phyloP scores from a whole-genome alignment of 2,329 filamentous ascomycete genomes.

The Rutstroemia sp. region DNA sequence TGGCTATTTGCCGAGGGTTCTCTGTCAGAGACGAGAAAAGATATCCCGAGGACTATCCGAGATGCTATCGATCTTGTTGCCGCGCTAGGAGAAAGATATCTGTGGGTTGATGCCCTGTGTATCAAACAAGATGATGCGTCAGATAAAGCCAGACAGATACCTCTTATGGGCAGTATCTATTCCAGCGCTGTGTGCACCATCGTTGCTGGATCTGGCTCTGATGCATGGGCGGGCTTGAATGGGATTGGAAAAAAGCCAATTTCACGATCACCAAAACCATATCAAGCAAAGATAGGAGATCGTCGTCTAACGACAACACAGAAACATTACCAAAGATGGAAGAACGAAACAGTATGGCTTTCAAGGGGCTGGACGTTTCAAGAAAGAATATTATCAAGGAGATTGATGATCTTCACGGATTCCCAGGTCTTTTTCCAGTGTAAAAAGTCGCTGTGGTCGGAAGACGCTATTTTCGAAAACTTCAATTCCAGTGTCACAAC shows the following conservation, averaged over 20 bases:
- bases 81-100: constrained; percentile 15
- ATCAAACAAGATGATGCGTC: constrained; percentile 7
- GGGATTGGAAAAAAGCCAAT: neutral
- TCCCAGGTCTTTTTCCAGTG: constrained; percentile 6
- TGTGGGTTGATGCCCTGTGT: constrained; percentile 15
- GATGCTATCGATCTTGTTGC: constrained; percentile 18
- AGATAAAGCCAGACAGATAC: constrained; percentile 1
- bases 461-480: constrained; percentile 1
- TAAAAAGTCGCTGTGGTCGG: constrained; percentile 1
- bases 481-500: neutral
- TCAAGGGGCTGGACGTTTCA: constrained; percentile 10
- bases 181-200: constrained; percentile 13
- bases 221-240: constrained; percentile 16
- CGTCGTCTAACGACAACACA: neutral
- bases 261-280: neutral
- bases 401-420: constrained; percentile 8
- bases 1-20: neutral
- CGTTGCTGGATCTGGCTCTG: constrained; percentile 18
- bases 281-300: neutral
- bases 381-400: constrained; percentile 6
- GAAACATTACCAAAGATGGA: constrained; percentile 1
- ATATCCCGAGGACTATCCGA: constrained; percentile 10
- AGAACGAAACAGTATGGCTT: neutral
- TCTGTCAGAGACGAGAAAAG: neutral
- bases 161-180: constrained; percentile 18